Evolutionary conservation across 2,329 filamentous ascomycete genomes (phyloP), one percentile per base, ranked within the genome.

Genomic region (Huntiella bhutanensis): DNA sequence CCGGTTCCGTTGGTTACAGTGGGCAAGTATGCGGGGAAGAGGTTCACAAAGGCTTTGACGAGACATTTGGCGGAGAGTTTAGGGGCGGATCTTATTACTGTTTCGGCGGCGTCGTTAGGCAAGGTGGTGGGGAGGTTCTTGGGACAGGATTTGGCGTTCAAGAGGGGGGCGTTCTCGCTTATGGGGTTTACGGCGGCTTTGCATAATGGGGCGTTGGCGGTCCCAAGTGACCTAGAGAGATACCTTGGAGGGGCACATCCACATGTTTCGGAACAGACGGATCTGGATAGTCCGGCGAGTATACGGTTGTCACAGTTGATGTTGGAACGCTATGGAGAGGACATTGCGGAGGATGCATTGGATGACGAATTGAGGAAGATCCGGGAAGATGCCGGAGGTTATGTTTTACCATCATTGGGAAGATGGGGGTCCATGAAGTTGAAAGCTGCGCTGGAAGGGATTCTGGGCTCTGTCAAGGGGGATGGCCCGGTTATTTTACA

Each of bases 31-130:
- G 55, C 59, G 8, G 63, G 63, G 1, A 60, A 58, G 36, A 57
- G 59, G 1, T 58, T 64, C 47, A 55, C 60, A n/a, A 54, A 61
- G 45, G 56, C 60, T 12, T 63, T 82, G n/a, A 71, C 87, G 2
- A 67, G 73, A 49, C 68, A 73, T 43, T 63, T 80, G 38, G 80
- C 81, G 0, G 62, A 64, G 10, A 68, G 75, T 33, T 62, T 81
- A 4, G 64, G 63, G 5, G 78, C 82, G 3, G 76, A 88, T 52
- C 56, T 88, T 3, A 62, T 91, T 32, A 69, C 73, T 15, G 57
- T 92, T 8, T 73, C 78, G 55, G 75, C 82, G 1, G 71, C 77
- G 51, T 78, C 81, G 55, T 62, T 92, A 45, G 80, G 80, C 3
- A 69, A 78, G 43, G 64, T 91, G 19, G 68, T 79, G 0, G 80